Percentiles rank a stretch among this genome's conserved stretches.
phyloP scores from a whole-genome alignment of 129 eudicot genomes.

The Rutidosis leptorrhynchoides region DNA sequence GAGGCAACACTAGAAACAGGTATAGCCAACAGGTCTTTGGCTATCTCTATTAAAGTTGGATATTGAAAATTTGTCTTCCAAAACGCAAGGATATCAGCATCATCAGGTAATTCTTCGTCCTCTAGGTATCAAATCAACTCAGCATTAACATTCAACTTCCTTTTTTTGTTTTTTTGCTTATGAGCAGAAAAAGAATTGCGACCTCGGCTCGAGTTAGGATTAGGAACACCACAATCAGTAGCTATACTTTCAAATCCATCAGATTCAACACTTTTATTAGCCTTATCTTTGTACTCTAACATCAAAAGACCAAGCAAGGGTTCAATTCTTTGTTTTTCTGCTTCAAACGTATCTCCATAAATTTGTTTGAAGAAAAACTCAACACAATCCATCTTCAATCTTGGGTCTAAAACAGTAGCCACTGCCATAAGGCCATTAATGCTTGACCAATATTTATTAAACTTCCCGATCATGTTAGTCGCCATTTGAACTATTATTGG shows the following conservation, averaged over 20 bases:
- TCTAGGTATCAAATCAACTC: too few species aligned
- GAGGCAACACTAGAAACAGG: constrained; percentile 15
- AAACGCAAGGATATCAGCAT: too few species aligned
- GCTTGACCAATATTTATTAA: background rate
- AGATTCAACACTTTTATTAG: background rate
- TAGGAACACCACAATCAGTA: background rate
- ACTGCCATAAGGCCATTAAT: background rate
- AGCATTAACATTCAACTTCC: too few species aligned
- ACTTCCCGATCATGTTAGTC: background rate
- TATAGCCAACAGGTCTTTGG: constrained; percentile 1
- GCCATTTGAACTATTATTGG: background rate
- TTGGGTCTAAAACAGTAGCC: background rate
- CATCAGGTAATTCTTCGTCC: too few species aligned
- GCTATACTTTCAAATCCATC: too few species aligned
- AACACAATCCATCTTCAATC: background rate
- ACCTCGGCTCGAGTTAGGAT: background rate
- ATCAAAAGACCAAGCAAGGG: too few species aligned
- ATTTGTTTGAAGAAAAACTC: background rate
- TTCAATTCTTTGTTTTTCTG: background rate
- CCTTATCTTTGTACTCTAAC: background rate
- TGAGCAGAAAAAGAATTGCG: background rate
- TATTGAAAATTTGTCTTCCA: too few species aligned
- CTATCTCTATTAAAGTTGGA: constrained; percentile 5
- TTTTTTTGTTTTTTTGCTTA: too few species aligned
- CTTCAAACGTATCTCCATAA: background rate